phyloP scores from a whole-genome alignment of 345 rosid genomes.

The Lumnitzera littorea region DNA sequence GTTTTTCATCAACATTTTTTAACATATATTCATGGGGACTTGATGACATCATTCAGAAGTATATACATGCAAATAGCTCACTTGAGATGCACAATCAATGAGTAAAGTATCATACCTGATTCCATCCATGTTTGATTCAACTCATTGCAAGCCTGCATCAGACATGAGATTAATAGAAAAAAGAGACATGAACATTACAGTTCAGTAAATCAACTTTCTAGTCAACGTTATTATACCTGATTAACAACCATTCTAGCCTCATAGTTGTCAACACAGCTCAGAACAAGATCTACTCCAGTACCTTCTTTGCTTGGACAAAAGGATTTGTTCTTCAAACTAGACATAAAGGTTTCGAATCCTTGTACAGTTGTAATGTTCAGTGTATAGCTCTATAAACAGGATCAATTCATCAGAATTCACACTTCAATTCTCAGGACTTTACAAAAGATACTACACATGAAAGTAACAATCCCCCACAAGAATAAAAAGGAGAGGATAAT shows the following conservation, averaged over 20 bases:
- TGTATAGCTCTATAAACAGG: slow-evolving; percentile 65
- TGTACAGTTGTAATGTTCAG: slow-evolving; percentile 84
- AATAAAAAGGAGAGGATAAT: too few species aligned
- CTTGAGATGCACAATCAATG: too few species aligned
- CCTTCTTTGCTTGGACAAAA: slow-evolving; percentile 67
- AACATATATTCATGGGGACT: too few species aligned
- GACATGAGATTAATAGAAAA: neutral
- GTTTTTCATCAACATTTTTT: too few species aligned
- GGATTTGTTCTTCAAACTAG: slow-evolving; percentile 63
- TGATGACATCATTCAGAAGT: too few species aligned
- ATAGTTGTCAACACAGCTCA: slow-evolving; percentile 95
- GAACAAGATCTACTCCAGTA: slow-evolving; percentile 85
- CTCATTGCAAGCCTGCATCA: slow-evolving; percentile 86
- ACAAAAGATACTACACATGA: too few species aligned
- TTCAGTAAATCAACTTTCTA: neutral
- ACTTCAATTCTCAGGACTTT: too few species aligned
- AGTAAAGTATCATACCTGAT: slow-evolving; percentile 44
- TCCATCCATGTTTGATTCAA: slow-evolving; percentile 93
- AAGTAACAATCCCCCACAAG: too few species aligned
- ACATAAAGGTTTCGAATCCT: slow-evolving; percentile 86
- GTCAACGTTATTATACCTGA: slow-evolving; percentile 50
- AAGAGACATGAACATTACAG: slow-evolving; percentile 3
- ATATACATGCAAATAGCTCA: too few species aligned
- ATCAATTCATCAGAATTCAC: slow-evolving; percentile 10
- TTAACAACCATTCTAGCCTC: slow-evolving; percentile 98